Base-by-base conservation (phyloP, 208 protist genomes). In the Crithidia fasciculata region DNA sequence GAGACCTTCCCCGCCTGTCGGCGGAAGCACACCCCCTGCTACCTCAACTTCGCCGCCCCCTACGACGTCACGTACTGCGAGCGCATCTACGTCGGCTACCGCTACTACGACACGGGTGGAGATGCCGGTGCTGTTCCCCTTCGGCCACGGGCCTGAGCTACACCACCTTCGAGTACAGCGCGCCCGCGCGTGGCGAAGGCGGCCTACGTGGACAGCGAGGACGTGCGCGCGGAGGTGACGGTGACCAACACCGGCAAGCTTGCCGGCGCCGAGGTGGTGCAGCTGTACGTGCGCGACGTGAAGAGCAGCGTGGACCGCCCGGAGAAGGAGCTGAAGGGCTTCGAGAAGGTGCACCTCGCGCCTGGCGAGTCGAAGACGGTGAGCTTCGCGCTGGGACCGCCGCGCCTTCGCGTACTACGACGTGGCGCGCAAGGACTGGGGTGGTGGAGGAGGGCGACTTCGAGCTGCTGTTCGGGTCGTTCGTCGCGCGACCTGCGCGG, bases 321-420 rank as follows among this genome's bases (percentile, higher is more conserved):
- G 3, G 60, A 50, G 44, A 66, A 54, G 60, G 60, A 66, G 60
- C 50, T 69, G 50, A 69, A 69, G 64, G 64, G 52, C 52, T 69
- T 69, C 64, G 64, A 69, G 64, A 69, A 69, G 64, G 64, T 69
- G 64, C 64, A 69, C 64, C 50, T 69, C 37, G 64, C 50, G 50
- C 64, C 64, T 8, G 64, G 64, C 64, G 64, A 69, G 64, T 69
- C 64, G 49, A 56, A 59, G 52, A 69, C 64, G 64, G 53, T 69
- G 28, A 28, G 28, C 28, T 28, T 69, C 64, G 58, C 47, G 64
- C 64, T 69, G 64, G n/a, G 64, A 69, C 64, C 50, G 64, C 64
- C 64, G 64, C 64, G 64, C 64, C 64, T 69, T 69, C 64, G 64
- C 64, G 52, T 69, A 69, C 64, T 69, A 69, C 52, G 64, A 69